Base-by-base conservation (phyloP, 2,329 filamentous ascomycete species). In the Lasiodiplodia sp. region DNA sequence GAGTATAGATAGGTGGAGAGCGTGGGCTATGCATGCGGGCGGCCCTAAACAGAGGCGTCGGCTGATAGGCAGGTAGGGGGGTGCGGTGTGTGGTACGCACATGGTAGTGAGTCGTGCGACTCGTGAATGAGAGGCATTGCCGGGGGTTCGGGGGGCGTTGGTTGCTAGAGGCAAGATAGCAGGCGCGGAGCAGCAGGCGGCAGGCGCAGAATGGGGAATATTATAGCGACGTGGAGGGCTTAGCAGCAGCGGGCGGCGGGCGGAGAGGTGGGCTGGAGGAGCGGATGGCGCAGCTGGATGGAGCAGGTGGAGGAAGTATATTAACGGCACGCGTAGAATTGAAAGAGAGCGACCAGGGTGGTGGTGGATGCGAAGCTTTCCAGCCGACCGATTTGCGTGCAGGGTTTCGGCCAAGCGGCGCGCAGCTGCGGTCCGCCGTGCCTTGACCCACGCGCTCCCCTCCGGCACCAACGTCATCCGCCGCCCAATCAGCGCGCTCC, bases 31-130 rank as follows among this genome's bases (percentile, higher is more conserved):
- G 72, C 16, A 23, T 60, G 60, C 10, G 34, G 25, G 44, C 28
- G 67, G 53, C 18, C 44, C 44, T 47, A 47, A 21, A 47, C 44
- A 21, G 44, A 47, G 18, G 21, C n/a, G 40, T 47, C 44, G 44
- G 44, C 44, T 21, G 44, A 31, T 21, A n/a, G 52, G 16, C 21
- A 21, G 37, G n/a, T 11, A 72, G 57, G 67, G 66, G 37, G 65
- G 18, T 72, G 74, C 58, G 37, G 25, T n/a, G 51, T 31, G 31
- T 70, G 64, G 60, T 53, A 66, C 72, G 49, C 87, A 94, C 92
- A 95, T 60, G 92, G 92, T 25, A 96, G 88, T 25, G 91, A 93
- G 77, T 96, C 92, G 81, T 94, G 91, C 70, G 90, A 87, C 78
- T 88, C 87, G 71, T 87, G 87, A 71, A 90, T 88, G 69, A 91